These are phyloP conservation scores for Colletotrichum paranaense DNA, from an alignment of 2,329 filamentous ascomycete species.

Conservation along the genomic window DNA sequence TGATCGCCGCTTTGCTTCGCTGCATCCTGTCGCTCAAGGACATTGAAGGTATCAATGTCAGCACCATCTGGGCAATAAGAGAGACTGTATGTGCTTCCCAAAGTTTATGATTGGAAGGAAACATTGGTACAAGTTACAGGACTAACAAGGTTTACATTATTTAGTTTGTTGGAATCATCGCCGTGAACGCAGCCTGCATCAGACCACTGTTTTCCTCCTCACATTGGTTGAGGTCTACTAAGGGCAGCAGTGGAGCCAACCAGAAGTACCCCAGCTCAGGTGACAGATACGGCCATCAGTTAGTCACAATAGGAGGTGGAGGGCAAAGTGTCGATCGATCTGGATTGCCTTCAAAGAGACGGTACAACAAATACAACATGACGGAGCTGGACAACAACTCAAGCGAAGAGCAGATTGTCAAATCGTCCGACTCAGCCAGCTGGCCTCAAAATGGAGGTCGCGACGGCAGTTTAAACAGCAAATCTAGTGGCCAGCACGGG, in stretches of 20 bases:
- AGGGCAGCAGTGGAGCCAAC: conserved; percentile 43
- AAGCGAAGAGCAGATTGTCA: conserved; percentile 47
- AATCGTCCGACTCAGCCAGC: conserved; percentile 27
- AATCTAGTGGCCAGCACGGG: conserved; percentile 11
- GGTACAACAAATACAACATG: conserved; percentile 31
- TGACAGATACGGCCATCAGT: conserved; percentile 40
- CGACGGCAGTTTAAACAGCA: conserved; percentile 1
- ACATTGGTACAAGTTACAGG: not conserved
- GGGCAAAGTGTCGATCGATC: conserved; percentile 29
- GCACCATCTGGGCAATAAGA: conserved; percentile 55
- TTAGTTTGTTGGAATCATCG: conserved; percentile 56
- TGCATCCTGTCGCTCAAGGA: conserved; percentile 50
- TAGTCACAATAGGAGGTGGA: conserved; percentile 42
- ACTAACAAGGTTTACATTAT: not conserved
- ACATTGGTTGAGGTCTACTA: conserved; percentile 47
- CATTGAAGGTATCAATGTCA: conserved; percentile 50
- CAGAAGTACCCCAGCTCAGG: conserved; percentile 38
- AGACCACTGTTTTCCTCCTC: conserved; percentile 50
- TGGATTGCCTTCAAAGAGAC: conserved; percentile 8
- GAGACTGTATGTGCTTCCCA: conserved; percentile 47
- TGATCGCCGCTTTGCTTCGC: conserved; percentile 54
- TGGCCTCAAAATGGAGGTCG: not conserved
- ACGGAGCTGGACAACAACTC: conserved; percentile 43
- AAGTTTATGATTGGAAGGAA: not conserved
- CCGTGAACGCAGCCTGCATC: conserved; percentile 54